A percentile compares a stretch with the other conserved stretches of the same genome.
Evolutionary conservation across 2,329 filamentous ascomycete genomes (phyloP).

Genomic region (Knufia fluminis): DNA sequence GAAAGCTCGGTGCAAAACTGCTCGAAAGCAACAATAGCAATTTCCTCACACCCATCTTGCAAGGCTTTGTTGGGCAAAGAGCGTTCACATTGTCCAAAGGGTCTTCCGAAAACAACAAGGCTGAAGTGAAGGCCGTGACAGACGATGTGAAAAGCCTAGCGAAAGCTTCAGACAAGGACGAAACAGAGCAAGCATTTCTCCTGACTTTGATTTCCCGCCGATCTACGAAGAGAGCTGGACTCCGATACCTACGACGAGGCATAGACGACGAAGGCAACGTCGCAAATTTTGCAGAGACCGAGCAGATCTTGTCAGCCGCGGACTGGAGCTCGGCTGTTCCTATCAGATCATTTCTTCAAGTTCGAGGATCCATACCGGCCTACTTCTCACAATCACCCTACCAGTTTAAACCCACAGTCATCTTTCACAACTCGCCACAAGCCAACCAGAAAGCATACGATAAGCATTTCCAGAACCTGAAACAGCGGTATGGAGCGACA

Average conservation of each 20-base stretch:
- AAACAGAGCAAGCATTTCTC: slow-evolving; percentile 47
- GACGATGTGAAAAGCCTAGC: slow-evolving; percentile 2
- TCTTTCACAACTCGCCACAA: slow-evolving; percentile 69
- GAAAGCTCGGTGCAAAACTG: slow-evolving; percentile 63
- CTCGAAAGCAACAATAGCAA: slow-evolving; percentile 61
- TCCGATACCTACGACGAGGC: slow-evolving; percentile 82
- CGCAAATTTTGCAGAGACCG: slow-evolving; percentile 88
- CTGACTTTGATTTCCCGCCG: slow-evolving; percentile 89
- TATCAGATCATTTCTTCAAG: slow-evolving; percentile 75
- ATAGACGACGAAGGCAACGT: slow-evolving; percentile 81
- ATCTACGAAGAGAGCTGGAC: slow-evolving; percentile 73
- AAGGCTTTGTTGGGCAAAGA: slow-evolving; percentile 86
- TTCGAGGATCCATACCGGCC: slow-evolving; percentile 82
- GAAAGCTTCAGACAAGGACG: not conserved
- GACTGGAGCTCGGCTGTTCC: slow-evolving; percentile 54
- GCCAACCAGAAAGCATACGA: slow-evolving; percentile 71
- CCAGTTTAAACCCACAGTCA: slow-evolving; percentile 77
- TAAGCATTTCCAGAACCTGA: slow-evolving; percentile 66
- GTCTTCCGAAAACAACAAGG: not conserved
- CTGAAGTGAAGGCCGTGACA: slow-evolving; percentile 10
- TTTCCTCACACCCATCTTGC: slow-evolving; percentile 73
- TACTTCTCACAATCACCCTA: slow-evolving; percentile 96
- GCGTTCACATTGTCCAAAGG: slow-evolving; percentile 60
- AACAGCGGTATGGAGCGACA: slow-evolving; percentile 61
- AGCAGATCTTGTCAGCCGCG: slow-evolving; percentile 74